Evolutionary conservation across 179 eudicot species (phyloP), one percentile per base, ranked within the genome.

Genomic region (Spergularia azorica): DNA sequence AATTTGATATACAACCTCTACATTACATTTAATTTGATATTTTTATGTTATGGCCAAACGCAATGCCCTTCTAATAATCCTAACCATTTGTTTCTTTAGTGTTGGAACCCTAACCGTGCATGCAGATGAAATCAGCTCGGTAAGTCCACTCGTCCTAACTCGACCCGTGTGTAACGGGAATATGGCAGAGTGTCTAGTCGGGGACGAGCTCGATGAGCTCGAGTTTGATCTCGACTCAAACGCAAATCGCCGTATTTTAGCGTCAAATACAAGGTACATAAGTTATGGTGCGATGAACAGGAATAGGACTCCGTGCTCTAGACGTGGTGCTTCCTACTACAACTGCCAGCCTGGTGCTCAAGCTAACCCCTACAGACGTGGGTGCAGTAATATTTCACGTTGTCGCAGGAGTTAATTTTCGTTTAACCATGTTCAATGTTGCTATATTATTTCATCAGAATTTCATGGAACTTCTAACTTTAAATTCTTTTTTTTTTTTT

Each of bases 291-390:
- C 93, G 46, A 73, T 95, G 75, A 83, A 84, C 77, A 80, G 85
- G 78, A 89, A 95, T 83, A 86, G 18, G 8, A 84, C 84, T 4
- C 97, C 99, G 0, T 95, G 99, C 79, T 93, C 97, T 0, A 71
- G 76, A 38, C 87, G 90, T 63, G 98, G 98, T 41, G 90, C 91
- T 6, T 92, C 97, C 1, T 91, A 95, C 78, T 92, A 92, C 80
- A 92, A 95, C 71, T 95, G 98, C 79, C 36, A 78, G 36, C 81
- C 85, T 2, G 97, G 95, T 51, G 96, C 88, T 2, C 77, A 89
- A 43, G 98, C 97, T 26, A 95, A 95, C 65, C 97, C 97, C 0
- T 95, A 93, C 76, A 74, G 62, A 6, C 96, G 97, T 12, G 91
- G 93, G 0, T 95, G 97, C 87, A 86, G 88, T 68, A 68, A 81